Base-by-base conservation (phyloP, 2,329 filamentous ascomycete species). In the Sarocladium brachiariae region DNA sequence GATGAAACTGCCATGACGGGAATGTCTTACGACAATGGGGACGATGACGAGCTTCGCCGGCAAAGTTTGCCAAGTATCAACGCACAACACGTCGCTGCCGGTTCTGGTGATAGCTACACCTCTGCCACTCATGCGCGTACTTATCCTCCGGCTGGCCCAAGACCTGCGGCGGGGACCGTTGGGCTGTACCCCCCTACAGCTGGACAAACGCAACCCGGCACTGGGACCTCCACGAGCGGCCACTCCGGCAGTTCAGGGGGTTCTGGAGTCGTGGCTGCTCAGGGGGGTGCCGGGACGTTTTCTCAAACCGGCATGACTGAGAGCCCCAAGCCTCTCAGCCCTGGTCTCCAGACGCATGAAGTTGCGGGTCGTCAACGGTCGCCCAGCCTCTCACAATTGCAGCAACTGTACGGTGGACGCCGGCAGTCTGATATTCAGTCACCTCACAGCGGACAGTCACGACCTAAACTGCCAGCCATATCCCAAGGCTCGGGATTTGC, bases 281-380 rank as follows among this genome's bases (percentile, higher is more conserved):
- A 8, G 14, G 46, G 6, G 5, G 67, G 70, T 37, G 70, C 72
- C 43, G 78, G 77, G 16, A 77, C 90, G 56, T 95, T 89, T 63
- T 78, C 82, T 8, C 83, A 89, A 56, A 78, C 80, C 50, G 78
- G 72, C 52, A 87, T 95, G 72, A 93, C 87, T 2, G 89, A 96
- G 66, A 95, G 88, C 57, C 89, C 90, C 0, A 95, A 91, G 62
- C 86, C 90, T 3, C 73, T 95, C 35, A 90, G 84, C 53, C 86
- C 86, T n/a, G 76, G 76, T 16, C 73, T 67, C 24, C 59, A 75
- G 63, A 62, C 75, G 18, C 73, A 84, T 47, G 80, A 81, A 56
- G 66, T 76, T 14, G 66, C 77, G 31, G 60, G 71, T 37, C 75
- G 81, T 52, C 81, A 84, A 55, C 75, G 80, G 50, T 87, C 83